Evolutionary conservation across 306 rosid species (phyloP), one percentile per base, ranked within the genome.

Genomic region (Glycine latifolia): DNA sequence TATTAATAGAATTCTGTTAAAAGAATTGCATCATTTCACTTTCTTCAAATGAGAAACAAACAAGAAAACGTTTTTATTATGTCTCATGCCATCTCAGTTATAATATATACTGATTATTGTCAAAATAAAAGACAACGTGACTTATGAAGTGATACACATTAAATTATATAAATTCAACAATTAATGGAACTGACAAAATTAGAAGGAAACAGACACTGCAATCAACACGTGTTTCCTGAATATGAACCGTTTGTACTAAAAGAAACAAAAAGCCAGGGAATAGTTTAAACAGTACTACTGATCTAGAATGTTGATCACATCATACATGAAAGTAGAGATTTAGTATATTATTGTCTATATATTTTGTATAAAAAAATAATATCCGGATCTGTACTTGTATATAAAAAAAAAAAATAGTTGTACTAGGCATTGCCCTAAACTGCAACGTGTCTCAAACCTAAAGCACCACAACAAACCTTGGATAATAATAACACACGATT

Each of bases 361-460:
- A 47, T 47, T 47, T 47, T 47, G 52, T 47, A 47, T 47, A 47
- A 47, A 47, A 47, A 20, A 20, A 20, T 20, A 20, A 20, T 20
- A 20, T 20, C 26, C 31, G 31, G 31, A 26, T 26, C 31, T 26
- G 31, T 26, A 47, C 9, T 47, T 47, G 10, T 9, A 47, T 9
- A 47, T 44, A 0, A 6, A 6, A 4, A 41, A 41, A 41, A 41
- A 41, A 41, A 41, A 3, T 44, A 7, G 48, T 44, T 44, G 48
- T 44, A 44, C 4, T 48, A 54, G 66, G 14, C 67, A 60, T 60
- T 60, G 3, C 37, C n/a, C 43, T 2, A 11, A 31, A 3, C 1
- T 61, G 67, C 3, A 20, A 63, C 52, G 84, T 89, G 89, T 85
- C 79, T 6, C 0, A 4, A 15, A 46, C 8, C 71, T 2, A 8